Evolutionary conservation across 352 stramenopile species (phyloP), one percentile per base, ranked within the genome.

Genomic region (Bremia lactucae): DNA sequence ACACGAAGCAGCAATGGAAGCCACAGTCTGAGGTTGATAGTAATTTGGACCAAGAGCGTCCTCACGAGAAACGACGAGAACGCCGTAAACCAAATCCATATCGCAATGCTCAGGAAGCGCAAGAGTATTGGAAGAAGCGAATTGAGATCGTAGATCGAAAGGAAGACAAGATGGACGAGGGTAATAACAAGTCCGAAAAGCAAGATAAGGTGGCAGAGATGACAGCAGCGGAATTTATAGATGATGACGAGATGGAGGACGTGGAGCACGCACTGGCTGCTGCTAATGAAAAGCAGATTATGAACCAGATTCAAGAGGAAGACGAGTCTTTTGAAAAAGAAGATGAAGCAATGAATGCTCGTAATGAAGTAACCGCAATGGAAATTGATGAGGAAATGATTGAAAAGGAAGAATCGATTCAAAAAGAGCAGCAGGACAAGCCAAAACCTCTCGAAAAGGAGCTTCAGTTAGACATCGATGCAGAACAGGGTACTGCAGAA

Each of bases 91-190:
- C 93, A 7, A 98, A 98, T 57, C 95, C 95, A 44, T 97, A 97
- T 40, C 83, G 89, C 10, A 92, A 96, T 54, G 85, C 93, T 23
- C 93, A 96, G 35, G 94, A 97, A 49, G 92, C 95, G 2, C 77
- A 95, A 51, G 90, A 98, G 50, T 95, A 98, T 50, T 99, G 96
- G 96, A 95, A 97, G 50, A 81, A 92, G 37, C 94, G 95, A 36
- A 77, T 99, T 6, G 94, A 90, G 40, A 87, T 87, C 71, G 67
- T 87, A 18, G 60, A 90, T 51, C 70, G 57, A 6, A 46, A 64
- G 21, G 67, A 72, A 7, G 65, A 81, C 9, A 50, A 79, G 3
- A 56, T 59, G 41, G 34, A 65, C 8, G 11, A 42, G 50, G 49
- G 49, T n/a, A 78, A 50, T 22, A 63, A 72, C 15, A 55, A 45